A percentile compares a stretch with the other conserved stretches of the same genome.
Evolutionary conservation across 73 alveolate genomes (phyloP).

Genomic region (Paramecium octaurelia): DNA sequence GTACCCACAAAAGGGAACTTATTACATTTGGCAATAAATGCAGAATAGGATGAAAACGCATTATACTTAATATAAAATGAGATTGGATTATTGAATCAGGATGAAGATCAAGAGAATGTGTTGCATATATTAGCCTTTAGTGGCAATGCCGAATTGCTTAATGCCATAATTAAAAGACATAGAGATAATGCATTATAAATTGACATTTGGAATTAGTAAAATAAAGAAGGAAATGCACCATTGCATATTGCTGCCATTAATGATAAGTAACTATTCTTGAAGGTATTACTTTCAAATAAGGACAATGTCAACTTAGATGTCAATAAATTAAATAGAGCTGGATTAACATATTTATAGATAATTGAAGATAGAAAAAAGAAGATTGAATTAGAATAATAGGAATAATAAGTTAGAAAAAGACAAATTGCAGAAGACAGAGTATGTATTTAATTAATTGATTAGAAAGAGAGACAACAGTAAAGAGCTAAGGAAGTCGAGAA

Average conservation of each 20-base stretch:
- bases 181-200: not conserved
- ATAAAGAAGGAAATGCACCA: slow-evolving; percentile 17
- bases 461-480: not conserved
- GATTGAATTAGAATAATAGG: not conserved
- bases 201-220: not conserved
- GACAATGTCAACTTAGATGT: not conserved
- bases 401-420: not conserved
- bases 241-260: slow-evolving; percentile 17
- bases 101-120: slow-evolving; percentile 2
- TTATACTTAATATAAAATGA: not conserved
- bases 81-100: not conserved
- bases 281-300: not conserved
- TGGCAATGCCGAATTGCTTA: not conserved
- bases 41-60: not conserved
- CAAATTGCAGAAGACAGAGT: not conserved
- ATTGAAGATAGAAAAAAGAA: not conserved
- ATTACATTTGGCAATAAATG: not conserved
- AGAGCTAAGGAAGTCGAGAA: not conserved
- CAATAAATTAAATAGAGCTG: not conserved
- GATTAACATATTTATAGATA: not conserved
- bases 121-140: not conserved
- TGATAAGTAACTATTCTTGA: not conserved
- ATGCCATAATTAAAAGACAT: not conserved
- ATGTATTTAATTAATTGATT: not conserved
- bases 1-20: not conserved